phyloP scores from a whole-genome alignment of 768 basidiomycete genomes.

The Serpula lacrymans region DNA sequence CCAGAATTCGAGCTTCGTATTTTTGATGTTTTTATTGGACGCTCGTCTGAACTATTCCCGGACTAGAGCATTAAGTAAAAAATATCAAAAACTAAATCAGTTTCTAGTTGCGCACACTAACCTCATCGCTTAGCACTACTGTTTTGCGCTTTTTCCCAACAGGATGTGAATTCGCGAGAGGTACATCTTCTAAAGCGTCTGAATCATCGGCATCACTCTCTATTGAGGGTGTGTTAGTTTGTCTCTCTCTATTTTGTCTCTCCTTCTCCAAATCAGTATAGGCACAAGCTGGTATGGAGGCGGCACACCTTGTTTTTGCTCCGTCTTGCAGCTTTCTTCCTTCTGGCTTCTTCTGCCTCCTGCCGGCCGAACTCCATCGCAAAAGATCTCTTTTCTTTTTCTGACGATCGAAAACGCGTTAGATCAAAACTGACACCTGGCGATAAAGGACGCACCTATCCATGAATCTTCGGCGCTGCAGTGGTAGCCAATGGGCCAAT shows the following conservation, averaged over 20 bases:
- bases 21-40: no score
- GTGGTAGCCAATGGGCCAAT: slow-evolving; percentile 48
- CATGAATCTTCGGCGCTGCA: slow-evolving; percentile 44
- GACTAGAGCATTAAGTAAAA: no score
- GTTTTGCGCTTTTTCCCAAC: slow-evolving; percentile 6
- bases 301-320: slow-evolving; percentile 12
- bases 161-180: neutral
- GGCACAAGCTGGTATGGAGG: neutral
- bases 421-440: neutral
- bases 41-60: no score
- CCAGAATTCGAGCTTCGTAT: no score
- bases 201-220: slow-evolving; percentile 10
- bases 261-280: no score
- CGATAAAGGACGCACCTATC: slow-evolving; percentile 46
- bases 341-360: slow-evolving; percentile 12
- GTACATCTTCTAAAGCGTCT: slow-evolving; percentile 7
- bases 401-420: slow-evolving; percentile 20
- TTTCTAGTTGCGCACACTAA: slow-evolving; percentile 6
- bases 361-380: slow-evolving; percentile 20
- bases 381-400: slow-evolving; percentile 38
- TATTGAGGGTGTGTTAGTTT: slow-evolving; percentile 3
- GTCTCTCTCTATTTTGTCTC: slow-evolving; percentile 11
- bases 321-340: slow-evolving; percentile 12
- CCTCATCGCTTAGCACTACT: slow-evolving; percentile 9
- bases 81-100: neutral